Conservation (phyloP, 2,329 filamentous ascomycete genomes). For the Ceratocystis albifundus region DNA sequence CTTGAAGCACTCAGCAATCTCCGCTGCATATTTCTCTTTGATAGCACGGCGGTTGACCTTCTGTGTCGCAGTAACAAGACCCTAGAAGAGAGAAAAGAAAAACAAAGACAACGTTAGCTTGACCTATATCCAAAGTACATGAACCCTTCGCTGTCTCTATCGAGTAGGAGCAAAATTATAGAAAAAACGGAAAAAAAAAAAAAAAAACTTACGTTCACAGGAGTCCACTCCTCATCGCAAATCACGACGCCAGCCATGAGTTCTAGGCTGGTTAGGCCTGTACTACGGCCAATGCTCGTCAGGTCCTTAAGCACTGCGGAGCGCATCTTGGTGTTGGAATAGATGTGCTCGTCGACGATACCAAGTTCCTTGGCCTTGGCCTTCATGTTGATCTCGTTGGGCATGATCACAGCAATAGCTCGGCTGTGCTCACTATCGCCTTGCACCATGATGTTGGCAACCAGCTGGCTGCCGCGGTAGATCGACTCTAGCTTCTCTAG, state of each 20-base stretch:
- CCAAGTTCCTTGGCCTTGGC: constrained; percentile 49
- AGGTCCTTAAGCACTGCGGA: constrained; percentile 54
- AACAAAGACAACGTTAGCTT: constrained; percentile 24
- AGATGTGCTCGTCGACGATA: constrained; percentile 56
- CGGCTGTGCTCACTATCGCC: constrained; percentile 63
- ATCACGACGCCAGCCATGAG: constrained; percentile 65
- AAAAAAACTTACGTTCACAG: constrained; percentile 59
- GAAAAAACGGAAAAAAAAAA: too few relatives aligned
- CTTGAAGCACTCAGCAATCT: constrained; percentile 39
- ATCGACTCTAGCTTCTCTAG: constrained; percentile 90
- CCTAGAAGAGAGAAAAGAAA: constrained; percentile 30
- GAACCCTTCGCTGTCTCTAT: background rate
- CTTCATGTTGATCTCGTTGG: constrained; percentile 51
- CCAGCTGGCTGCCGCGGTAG: constrained; percentile 68
- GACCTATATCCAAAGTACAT: background rate
- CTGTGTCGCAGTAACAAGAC: constrained; percentile 49
- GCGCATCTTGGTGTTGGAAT: constrained; percentile 54
- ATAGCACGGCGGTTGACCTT: constrained; percentile 47
- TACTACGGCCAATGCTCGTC: constrained; percentile 50
- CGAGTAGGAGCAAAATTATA: background rate
- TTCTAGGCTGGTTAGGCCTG: constrained; percentile 59
- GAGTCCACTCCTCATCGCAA: constrained; percentile 79
- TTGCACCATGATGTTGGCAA: constrained; percentile 79
- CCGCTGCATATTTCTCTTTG: constrained; percentile 39
- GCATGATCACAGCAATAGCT: constrained; percentile 69